Evolutionary conservation across 1,284 basidiomycete species (phyloP).

Genomic region (Vanrija sp.): DNA sequence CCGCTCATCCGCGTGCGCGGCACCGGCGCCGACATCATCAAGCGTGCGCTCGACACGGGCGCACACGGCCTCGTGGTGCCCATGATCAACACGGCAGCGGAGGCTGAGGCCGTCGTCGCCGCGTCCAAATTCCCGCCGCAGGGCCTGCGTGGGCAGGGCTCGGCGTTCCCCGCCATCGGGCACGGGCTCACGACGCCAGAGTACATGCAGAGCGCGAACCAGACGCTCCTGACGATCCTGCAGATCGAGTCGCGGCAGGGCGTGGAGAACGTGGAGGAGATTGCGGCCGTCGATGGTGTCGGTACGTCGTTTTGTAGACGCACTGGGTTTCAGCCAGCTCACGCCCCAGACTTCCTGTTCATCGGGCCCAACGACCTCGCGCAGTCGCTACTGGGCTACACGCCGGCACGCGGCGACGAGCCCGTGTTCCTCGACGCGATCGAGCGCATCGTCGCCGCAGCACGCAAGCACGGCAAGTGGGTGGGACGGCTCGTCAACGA

Average conservation of each 20-base stretch:
- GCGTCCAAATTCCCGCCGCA: conserved; percentile 37
- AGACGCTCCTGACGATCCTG: conserved; percentile 28
- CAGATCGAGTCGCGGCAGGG: conserved; percentile 39
- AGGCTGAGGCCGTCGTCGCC: conserved; percentile 25
- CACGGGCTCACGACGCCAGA: conserved; percentile 30
- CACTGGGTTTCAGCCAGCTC: too few species aligned
- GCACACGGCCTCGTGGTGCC: conserved; percentile 40
- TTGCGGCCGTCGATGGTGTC: conserved; percentile 20
- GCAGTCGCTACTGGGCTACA: conserved; percentile 17
- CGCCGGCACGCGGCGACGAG: conserved; percentile 32
- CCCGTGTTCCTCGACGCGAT: conserved; percentile 31
- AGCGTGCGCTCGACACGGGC: conserved; percentile 41
- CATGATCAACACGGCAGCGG: conserved; percentile 32
- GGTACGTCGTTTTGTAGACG: too few species aligned
- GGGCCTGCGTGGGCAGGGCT: conserved; percentile 39
- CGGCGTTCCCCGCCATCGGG: conserved; percentile 30
- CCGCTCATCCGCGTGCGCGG: conserved; percentile 27
- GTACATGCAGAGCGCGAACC: conserved; percentile 26
- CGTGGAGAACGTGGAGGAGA: conserved; percentile 36
- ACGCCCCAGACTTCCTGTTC: conserved; percentile 31
- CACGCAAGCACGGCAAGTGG: conserved; percentile 31
- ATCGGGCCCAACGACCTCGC: conserved; percentile 43
- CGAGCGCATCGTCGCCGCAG: conserved; percentile 29
- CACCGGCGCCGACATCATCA: conserved; percentile 24
- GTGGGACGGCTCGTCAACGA: conserved; percentile 28